A percentile compares a stretch with the other conserved stretches of the same genome.
Evolutionary conservation across 257 asterid genomes (phyloP).

Genomic region (Solanum pennellii): DNA sequence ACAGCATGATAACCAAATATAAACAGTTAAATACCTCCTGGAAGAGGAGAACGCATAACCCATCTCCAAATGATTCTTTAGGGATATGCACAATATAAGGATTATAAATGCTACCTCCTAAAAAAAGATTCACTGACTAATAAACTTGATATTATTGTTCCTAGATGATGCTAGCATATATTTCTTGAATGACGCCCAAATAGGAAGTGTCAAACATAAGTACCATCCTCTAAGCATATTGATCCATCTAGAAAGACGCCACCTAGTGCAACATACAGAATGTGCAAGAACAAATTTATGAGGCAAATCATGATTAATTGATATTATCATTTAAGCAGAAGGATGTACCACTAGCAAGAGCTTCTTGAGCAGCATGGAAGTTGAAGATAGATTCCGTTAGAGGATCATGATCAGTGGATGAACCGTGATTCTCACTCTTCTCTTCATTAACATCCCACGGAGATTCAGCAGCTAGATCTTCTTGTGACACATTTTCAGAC

Average conservation of each 20-base stretch:
- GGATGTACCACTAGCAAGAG: slow-evolving; percentile 48
- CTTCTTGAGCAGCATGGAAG: slow-evolving; percentile 52
- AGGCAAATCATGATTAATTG: not conserved
- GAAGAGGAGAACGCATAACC: not conserved
- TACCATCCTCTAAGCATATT: not conserved
- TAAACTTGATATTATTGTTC: not conserved
- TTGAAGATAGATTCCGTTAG: slow-evolving; percentile 30
- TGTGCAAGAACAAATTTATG: not conserved
- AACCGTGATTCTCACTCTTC: slow-evolving; percentile 30
- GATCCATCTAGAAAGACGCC: not conserved
- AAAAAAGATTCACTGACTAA: not conserved
- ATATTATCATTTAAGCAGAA: not conserved
- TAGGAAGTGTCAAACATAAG: not conserved
- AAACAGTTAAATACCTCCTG: not conserved
- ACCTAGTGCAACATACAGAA: not conserved
- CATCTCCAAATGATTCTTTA: not conserved
- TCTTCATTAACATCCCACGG: slow-evolving; percentile 41
- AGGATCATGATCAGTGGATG: slow-evolving; percentile 35
- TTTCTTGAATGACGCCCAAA: not conserved
- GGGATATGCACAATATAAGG: not conserved
- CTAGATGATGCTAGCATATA: not conserved
- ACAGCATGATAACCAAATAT: not conserved
- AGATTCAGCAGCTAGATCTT: slow-evolving; percentile 37
- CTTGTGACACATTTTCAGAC: slow-evolving; percentile 28
- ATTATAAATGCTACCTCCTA: not conserved